Evolutionary conservation across 768 basidiomycete species (phyloP), one percentile per base, ranked within the genome.

Genomic region (Termitomyces sp.): DNA sequence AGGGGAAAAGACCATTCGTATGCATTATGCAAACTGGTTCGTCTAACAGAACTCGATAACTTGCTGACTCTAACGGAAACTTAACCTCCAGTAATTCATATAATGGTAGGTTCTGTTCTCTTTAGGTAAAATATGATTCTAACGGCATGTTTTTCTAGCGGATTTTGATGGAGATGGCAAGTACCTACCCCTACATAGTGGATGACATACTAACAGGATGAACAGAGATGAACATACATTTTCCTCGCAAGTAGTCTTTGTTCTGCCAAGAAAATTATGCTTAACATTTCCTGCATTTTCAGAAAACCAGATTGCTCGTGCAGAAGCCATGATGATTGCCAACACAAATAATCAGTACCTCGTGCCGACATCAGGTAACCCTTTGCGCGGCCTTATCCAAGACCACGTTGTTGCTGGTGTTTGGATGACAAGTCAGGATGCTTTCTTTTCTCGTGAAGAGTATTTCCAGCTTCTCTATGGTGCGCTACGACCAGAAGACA

Each of bases 11-110:
- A 98, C 97, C 0, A 98, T 99, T 71, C 86, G 97, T 15, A 96
- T 99, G 96, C 97, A 99, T 78, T 99, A 99, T 71, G 96, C 97
- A 28, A 99, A 99, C 70, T 99, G 96, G 95, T 96, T 61, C 56
- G 87, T 78, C 48, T 22, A 57, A 9, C 16, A 60, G 15, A 60
- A 11, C 24, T 24, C 16, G 16, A 12, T 15, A 24, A 12, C 9
- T 8, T 52, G 20, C 20, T 4, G n/a, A 40, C 52, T 32, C 40
- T 52, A 24, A 58, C 39, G n/a, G 4, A 9, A 3, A 20, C 20
- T 50, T 4, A 32, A 39, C 24, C 45, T 67, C 9, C 68, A 96
- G 94, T 76, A 98, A 98, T 73, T 98, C 96, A 1, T 98, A 98
- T 74, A 98, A 98, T 68, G 94, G 92, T 88, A 76, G 71, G 86